Conservation (phyloP, 192 early-diverging fungal species). For the Backusella luteola region DNA sequence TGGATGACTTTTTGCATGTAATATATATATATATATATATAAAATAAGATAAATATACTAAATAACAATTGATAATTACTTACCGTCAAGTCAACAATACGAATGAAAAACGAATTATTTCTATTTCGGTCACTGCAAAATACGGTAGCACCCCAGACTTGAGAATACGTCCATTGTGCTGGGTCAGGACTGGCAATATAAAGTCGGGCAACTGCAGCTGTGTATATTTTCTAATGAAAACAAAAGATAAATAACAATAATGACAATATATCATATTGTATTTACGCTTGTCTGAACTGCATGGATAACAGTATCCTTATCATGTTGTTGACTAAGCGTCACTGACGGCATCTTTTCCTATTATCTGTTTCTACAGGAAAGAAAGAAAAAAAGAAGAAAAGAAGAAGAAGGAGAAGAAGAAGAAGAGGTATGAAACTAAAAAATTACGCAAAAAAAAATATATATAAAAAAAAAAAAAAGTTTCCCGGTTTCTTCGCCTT, state of each 20-base stretch:
- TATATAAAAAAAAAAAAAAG: neutral
- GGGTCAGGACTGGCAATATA: slow-evolving; percentile 71
- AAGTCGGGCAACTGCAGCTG: slow-evolving; percentile 72
- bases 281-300: slow-evolving; percentile 33
- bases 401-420: neutral
- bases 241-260: neutral
- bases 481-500: neutral
- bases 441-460: neutral
- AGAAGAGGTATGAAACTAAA: neutral
- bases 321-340: slow-evolving; percentile 1
- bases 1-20: slow-evolving; percentile 34
- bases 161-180: slow-evolving; percentile 66
- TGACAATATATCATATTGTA: neutral
- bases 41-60: neutral
- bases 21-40: neutral
- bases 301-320: slow-evolving; percentile 27
- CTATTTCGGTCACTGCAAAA: slow-evolving; percentile 66
- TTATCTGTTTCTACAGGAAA: too few relatives aligned
- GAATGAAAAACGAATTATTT: slow-evolving; percentile 62
- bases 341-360: neutral
- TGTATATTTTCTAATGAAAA: slow-evolving; percentile 67
- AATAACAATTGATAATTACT: neutral
- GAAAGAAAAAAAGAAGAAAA: neutral
- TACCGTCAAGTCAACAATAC: slow-evolving; percentile 66
- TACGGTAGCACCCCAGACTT: slow-evolving; percentile 64